Conservation (phyloP, 2,329 filamentous ascomycete species). For the Colletotrichum tanaceti region DNA sequence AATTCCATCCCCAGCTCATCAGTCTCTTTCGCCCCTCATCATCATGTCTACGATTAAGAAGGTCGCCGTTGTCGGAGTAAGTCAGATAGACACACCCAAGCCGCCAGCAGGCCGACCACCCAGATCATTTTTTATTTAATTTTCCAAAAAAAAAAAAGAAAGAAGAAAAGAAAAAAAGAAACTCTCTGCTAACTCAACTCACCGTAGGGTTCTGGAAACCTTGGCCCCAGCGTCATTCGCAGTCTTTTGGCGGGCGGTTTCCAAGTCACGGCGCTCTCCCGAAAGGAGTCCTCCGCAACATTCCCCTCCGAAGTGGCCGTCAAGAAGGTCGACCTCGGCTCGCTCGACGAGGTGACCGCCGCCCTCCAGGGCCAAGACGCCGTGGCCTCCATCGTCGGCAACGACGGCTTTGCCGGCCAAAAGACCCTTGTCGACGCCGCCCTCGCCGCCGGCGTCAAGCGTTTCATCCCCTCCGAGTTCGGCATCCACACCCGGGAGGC, state of each 20-base stretch:
- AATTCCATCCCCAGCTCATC: not conserved
- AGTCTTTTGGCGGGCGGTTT: constrained; percentile 54
- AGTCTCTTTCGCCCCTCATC: constrained; percentile 21
- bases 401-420: constrained; percentile 56
- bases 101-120: not conserved
- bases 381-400: constrained; percentile 62
- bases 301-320: constrained; percentile 55
- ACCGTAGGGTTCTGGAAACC: constrained; percentile 48
- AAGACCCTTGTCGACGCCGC: constrained; percentile 65
- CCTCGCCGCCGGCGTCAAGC: constrained; percentile 65
- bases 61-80: constrained; percentile 52
- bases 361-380: constrained; percentile 67
- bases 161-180: not conserved
- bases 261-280: constrained; percentile 63
- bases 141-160: too few species aligned
- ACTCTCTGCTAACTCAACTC: constrained; percentile 15
- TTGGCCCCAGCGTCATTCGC: constrained; percentile 47
- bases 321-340: constrained; percentile 59
- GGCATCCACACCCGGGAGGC: constrained; percentile 48
- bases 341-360: constrained; percentile 54
- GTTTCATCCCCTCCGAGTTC: constrained; percentile 70
- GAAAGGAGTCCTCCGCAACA: constrained; percentile 54
- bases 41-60: constrained; percentile 48
- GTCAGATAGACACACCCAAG: constrained; percentile 18
- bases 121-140: too few species aligned